phyloP scores from a whole-genome alignment of 1,139 yeast species.

The Yamadazyma conglobata region DNA sequence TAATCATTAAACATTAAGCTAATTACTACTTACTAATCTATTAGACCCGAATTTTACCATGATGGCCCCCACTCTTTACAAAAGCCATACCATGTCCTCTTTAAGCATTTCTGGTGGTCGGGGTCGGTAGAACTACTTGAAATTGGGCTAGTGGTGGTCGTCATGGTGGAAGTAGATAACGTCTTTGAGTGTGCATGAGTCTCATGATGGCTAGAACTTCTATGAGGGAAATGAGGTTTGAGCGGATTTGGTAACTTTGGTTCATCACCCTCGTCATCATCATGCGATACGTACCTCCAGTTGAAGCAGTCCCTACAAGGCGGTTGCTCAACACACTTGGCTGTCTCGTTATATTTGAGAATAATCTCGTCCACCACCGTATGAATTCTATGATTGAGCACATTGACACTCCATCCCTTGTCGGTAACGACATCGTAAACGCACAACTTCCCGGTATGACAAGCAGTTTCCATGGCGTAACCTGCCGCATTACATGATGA shows the following conservation, averaged over 20 bases:
- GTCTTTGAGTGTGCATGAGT: background rate
- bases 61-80: constrained; percentile 34
- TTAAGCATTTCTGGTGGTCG: constrained; percentile 29
- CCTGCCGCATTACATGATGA: constrained; percentile 90
- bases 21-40: background rate
- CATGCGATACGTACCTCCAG: constrained; percentile 75
- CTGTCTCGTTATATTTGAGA: constrained; percentile 68
- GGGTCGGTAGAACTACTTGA: constrained; percentile 6
- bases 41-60: background rate
- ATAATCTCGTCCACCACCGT: constrained; percentile 86
- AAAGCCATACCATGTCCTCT: constrained; percentile 49
- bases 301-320: constrained; percentile 88
- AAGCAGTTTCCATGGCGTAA: constrained; percentile 94
- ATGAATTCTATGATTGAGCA: constrained; percentile 86
- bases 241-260: constrained; percentile 41
- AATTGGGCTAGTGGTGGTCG: constrained; percentile 1
- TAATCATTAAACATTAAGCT: too few species aligned
- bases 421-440: constrained; percentile 88
- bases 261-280: constrained; percentile 38
- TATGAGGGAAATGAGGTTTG: constrained; percentile 17
- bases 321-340: constrained; percentile 69
- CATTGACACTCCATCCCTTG: constrained; percentile 85
- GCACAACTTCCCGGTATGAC: constrained; percentile 90
- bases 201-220: constrained; percentile 5
- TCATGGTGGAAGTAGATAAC: background rate